Conservation (phyloP, 768 basidiomycete genomes). For the Suillus placidus region DNA sequence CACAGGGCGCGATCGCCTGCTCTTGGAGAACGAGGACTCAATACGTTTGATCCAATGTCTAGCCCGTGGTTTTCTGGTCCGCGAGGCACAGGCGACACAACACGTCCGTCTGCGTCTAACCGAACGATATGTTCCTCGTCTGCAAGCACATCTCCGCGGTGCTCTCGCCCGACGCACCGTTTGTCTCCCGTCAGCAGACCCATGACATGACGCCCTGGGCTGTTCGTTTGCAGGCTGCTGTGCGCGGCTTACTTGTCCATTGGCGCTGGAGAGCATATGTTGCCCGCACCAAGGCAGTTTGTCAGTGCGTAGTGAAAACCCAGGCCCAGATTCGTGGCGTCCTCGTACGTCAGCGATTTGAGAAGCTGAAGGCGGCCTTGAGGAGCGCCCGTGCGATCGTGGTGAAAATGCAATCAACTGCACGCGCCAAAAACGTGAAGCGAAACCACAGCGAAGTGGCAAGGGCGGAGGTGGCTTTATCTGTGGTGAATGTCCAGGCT, state of each 20-base stretch:
- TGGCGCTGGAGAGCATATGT: conserved; percentile 53
- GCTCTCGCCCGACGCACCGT: conserved; percentile 55
- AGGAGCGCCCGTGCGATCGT: conserved; percentile 61
- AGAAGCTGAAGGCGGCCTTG: conserved; percentile 61
- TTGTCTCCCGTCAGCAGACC: conserved; percentile 44
- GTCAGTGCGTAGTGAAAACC: conserved; percentile 53
- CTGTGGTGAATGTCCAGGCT: conserved; percentile 75
- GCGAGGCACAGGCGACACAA: conserved; percentile 58
- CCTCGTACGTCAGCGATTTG: conserved; percentile 69
- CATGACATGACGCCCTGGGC: conserved; percentile 57
- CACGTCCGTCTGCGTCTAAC: conserved; percentile 62
- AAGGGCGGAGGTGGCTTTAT: conserved; percentile 55
- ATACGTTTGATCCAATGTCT: conserved; percentile 71
- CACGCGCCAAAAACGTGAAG: conserved; percentile 72
- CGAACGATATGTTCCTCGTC: conserved; percentile 62
- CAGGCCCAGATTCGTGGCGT: conserved; percentile 88
- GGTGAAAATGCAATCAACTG: conserved; percentile 74
- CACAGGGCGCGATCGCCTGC: conserved; percentile 78
- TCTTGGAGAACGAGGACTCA: conserved; percentile 75
- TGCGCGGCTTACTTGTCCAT: conserved; percentile 61
- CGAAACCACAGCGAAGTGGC: conserved; percentile 61
- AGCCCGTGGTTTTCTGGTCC: conserved; percentile 70
- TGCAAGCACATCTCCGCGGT: conserved; percentile 71
- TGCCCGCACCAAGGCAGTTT: conserved; percentile 50
- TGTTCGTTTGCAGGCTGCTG: conserved; percentile 66